These are phyloP conservation scores for Orychophragmus violaceus DNA, from an alignment of 345 rosid genomes.

Conservation along the genomic window DNA sequence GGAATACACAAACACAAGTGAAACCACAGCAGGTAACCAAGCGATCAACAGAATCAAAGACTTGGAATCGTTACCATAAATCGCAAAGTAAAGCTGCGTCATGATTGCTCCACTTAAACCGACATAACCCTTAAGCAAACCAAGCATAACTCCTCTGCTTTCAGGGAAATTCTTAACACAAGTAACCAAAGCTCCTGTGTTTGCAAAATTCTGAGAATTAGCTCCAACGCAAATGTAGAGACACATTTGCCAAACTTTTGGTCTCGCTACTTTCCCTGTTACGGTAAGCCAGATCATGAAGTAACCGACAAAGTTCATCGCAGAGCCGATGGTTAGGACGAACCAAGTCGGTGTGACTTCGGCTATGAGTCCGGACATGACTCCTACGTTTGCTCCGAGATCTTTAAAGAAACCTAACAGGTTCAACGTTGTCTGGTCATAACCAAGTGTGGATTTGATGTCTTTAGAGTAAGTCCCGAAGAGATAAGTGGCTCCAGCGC, in stretches of 20 bases:
- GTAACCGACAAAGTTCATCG: slow-evolving; percentile 72
- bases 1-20: slow-evolving; percentile 63
- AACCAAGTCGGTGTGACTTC: slow-evolving; percentile 91
- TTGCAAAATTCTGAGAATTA: slow-evolving; percentile 82
- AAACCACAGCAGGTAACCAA: slow-evolving; percentile 79
- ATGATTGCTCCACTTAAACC: slow-evolving; percentile 88
- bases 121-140: slow-evolving; percentile 72
- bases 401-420: slow-evolving; percentile 81
- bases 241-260: slow-evolving; percentile 85
- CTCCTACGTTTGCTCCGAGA: slow-evolving; percentile 86
- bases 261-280: slow-evolving; percentile 53
- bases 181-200: slow-evolving; percentile 82
- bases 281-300: slow-evolving; percentile 84
- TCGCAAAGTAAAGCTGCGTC: slow-evolving; percentile 76
- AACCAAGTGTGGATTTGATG: slow-evolving; percentile 66
- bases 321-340: slow-evolving; percentile 66
- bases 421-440: slow-evolving; percentile 77
- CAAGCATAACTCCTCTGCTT: slow-evolving; percentile 75
- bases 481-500: slow-evolving; percentile 88
- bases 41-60: slow-evolving; percentile 69
- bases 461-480: slow-evolving; percentile 79
- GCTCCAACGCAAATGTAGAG: slow-evolving; percentile 72
- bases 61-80: slow-evolving; percentile 69
- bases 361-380: slow-evolving; percentile 69
- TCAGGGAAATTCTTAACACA: slow-evolving; percentile 86